phyloP scores from a whole-genome alignment of 179 eudicot genomes.

The Corrigiola litoralis region DNA sequence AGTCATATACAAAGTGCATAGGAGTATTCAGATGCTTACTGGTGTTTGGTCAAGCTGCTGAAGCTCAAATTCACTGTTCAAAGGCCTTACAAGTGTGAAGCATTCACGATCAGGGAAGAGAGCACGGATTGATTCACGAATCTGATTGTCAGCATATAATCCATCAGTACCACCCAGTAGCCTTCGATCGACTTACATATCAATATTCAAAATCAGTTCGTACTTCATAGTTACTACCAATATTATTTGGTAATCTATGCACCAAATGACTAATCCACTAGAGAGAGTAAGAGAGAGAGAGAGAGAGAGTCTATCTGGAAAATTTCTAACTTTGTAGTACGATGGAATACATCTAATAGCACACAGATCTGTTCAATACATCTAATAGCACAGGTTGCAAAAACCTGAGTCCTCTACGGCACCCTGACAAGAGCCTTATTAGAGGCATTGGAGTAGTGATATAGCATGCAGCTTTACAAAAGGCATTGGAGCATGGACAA shows the following conservation, averaged over 20 bases:
- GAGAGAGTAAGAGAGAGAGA: background rate
- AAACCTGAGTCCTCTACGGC: too few relatives aligned
- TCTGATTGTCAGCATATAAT: constrained; percentile 34
- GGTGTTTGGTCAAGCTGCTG: constrained; percentile 91
- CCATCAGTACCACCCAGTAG: constrained; percentile 9
- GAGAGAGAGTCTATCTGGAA: too few relatives aligned
- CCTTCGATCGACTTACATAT: background rate
- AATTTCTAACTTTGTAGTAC: too few relatives aligned
- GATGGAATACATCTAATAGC: too few relatives aligned
- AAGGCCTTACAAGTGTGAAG: constrained; percentile 90
- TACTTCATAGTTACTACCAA: background rate
- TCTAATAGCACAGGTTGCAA: too few relatives aligned
- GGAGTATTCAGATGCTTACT: constrained; percentile 39
- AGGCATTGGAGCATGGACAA: too few relatives aligned
- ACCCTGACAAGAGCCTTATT: too few relatives aligned
- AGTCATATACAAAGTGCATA: background rate
- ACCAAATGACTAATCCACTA: background rate
- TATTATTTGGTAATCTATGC: background rate
- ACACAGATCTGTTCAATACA: too few relatives aligned
- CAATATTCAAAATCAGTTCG: background rate
- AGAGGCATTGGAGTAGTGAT: too few relatives aligned
- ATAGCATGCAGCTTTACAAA: too few relatives aligned
- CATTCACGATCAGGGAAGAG: constrained; percentile 98
- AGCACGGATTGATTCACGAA: constrained; percentile 93
- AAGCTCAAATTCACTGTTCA: constrained; percentile 80